Evolutionary conservation across 306 rosid genomes (phyloP).

Genomic region (Macrotyloma uniflorum): DNA sequence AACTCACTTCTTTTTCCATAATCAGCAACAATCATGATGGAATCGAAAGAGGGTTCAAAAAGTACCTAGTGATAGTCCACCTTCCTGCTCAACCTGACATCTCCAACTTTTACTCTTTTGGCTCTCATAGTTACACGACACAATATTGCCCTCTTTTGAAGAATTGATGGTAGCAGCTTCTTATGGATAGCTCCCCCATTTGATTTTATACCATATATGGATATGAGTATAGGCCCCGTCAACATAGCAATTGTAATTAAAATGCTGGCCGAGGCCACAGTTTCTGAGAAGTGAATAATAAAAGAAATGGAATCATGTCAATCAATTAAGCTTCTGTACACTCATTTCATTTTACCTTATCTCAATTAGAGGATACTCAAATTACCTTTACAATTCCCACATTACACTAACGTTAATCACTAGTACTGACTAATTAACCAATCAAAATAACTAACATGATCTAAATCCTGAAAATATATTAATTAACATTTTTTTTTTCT

Average conservation of each 20-base stretch:
- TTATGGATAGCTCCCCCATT: constrained; percentile 17
- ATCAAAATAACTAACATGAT: constrained; percentile 31
- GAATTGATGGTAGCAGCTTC: constrained; percentile 22
- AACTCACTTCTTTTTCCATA: constrained; percentile 33
- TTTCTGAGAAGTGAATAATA: neutral
- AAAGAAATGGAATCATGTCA: constrained; percentile 32
- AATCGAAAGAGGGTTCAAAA: constrained; percentile 24
- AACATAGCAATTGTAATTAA: neutral
- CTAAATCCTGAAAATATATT: constrained; percentile 1
- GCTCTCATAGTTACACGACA: constrained; percentile 14
- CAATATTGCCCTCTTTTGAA: constrained; percentile 39
- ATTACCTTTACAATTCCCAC: constrained; percentile 38
- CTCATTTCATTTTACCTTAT: constrained; percentile 38
- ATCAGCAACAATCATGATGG: constrained; percentile 42
- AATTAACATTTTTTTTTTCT: neutral
- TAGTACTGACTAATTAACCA: constrained; percentile 38
- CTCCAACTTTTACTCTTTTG: constrained; percentile 23
- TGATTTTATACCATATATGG: constrained; percentile 6
- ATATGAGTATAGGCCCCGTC: neutral
- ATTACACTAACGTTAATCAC: constrained; percentile 39
- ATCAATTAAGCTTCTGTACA: constrained; percentile 45
- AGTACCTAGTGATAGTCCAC: constrained; percentile 45
- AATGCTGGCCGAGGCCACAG: constrained; percentile 9
- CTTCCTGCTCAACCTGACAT: constrained; percentile 43
- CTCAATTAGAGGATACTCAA: constrained; percentile 25